phyloP scores from a whole-genome alignment of 305 asterid species.

The Nicotiana rustica region DNA sequence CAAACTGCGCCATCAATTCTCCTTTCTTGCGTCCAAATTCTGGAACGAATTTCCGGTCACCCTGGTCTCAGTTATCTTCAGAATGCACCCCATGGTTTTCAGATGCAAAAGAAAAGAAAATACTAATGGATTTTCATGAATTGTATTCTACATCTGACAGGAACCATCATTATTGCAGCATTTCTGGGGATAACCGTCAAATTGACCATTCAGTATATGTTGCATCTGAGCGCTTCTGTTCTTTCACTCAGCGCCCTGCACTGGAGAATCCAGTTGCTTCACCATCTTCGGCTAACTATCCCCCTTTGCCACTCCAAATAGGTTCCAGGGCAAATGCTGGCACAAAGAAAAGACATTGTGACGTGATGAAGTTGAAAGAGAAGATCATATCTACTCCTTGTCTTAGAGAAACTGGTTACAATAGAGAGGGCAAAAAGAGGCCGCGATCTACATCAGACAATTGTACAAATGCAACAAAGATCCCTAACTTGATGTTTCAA shows the following conservation, averaged over 20 bases:
- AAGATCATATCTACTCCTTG: constrained; percentile 46
- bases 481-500: constrained; percentile 47
- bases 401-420: constrained; percentile 42
- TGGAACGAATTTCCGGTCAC: constrained; percentile 44
- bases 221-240: constrained; percentile 40
- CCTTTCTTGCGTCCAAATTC: constrained; percentile 60
- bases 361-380: constrained; percentile 41
- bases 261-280: constrained; percentile 43
- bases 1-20: constrained; percentile 48
- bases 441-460: constrained; percentile 42
- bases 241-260: constrained; percentile 37
- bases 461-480: constrained; percentile 46
- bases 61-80: constrained; percentile 52
- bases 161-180: constrained; percentile 42
- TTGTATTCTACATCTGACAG: constrained; percentile 41
- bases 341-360: constrained; percentile 40
- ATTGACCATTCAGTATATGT: constrained; percentile 42
- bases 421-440: constrained; percentile 50
- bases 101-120: constrained; percentile 47
- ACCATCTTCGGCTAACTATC: constrained; percentile 37
- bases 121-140: constrained; percentile 38
- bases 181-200: constrained; percentile 42
- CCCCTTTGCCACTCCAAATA: constrained; percentile 46
- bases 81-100: constrained; percentile 44
- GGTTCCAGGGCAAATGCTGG: constrained; percentile 41